A percentile compares a stretch with the other conserved stretches of the same genome.
These are phyloP conservation scores for Thalassia testudinum DNA, from an alignment of 116 monocot species.

Conservation along the genomic window DNA sequence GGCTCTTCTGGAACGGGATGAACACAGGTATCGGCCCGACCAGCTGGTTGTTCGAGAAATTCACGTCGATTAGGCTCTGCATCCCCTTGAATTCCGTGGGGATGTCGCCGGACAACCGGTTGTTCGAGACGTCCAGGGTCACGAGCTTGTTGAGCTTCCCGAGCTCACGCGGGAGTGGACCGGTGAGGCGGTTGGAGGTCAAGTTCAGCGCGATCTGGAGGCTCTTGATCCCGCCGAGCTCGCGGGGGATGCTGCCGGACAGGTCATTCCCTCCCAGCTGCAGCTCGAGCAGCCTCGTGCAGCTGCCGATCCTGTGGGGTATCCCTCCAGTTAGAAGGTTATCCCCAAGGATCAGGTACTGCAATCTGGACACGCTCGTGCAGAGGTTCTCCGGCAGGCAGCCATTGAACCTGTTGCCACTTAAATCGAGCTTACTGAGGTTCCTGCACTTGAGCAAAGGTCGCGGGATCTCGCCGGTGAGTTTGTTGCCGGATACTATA, in stretches of 20 bases:
- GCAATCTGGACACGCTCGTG: constrained; percentile 32
- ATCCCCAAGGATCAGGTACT: constrained; percentile 44
- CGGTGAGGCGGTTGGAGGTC: constrained; percentile 49
- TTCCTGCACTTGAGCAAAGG: constrained; percentile 47
- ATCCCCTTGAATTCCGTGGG: constrained; percentile 63
- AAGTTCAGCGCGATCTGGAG: constrained; percentile 74
- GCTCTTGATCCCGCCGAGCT: constrained; percentile 60
- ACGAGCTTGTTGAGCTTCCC: constrained; percentile 84
- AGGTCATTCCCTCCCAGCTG: constrained; percentile 57
- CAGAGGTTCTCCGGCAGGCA: constrained; percentile 46
- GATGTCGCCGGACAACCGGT: constrained; percentile 48
- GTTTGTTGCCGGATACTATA: constrained; percentile 48
- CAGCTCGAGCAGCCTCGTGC: constrained; percentile 51
- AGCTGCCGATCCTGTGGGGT: constrained; percentile 49
- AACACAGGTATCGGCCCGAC: constrained; percentile 47
- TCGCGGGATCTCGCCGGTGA: constrained; percentile 45
- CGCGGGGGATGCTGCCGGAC: constrained; percentile 47
- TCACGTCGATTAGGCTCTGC: constrained; percentile 77
- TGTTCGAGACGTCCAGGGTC: constrained; percentile 58
- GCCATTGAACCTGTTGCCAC: constrained; percentile 55
- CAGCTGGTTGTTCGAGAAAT: constrained; percentile 68
- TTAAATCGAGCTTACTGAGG: constrained; percentile 74
- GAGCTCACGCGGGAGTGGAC: constrained; percentile 45
- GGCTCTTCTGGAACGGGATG: constrained; percentile 67
- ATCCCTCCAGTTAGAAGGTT: constrained; percentile 48